Evolutionary conservation across 2,329 filamentous ascomycete genomes (phyloP), one percentile per base, ranked within the genome.

Genomic region (Conoideocrella luteorostrata): DNA sequence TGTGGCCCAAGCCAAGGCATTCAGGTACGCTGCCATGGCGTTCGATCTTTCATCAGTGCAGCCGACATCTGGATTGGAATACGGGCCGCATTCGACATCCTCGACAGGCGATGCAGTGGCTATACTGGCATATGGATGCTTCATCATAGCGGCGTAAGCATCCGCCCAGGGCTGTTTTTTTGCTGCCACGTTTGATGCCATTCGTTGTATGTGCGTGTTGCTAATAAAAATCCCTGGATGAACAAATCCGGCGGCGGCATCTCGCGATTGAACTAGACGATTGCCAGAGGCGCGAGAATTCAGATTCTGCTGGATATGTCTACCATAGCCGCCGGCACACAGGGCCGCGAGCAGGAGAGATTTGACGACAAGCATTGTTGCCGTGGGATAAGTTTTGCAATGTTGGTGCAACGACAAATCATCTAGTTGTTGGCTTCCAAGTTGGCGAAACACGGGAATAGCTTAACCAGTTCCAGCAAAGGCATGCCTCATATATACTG

Each of bases 1-100:
- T 13, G 54, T 44, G n/a, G 36, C 45, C 54, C 54, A 59, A 4
- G 54, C 53, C 12, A 59, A 44, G 3, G 55, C 46, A 22, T 52
- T 59, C 12, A 46, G 41, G 41, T 59, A 59, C 32, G 56, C 50
- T 9, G 54, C 48, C 24, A 58, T 47, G 3, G 56, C 50, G 42
- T 59, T 56, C 13, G 51, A 38, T 26, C 53, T 47, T 43, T 58
- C 56, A 2, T 43, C 49, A 12, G 34, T 24, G 37, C 56, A 58
- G 21, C 56, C 56, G 9, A 54, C 46, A 34, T 55, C 45, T 6
- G 38, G 38, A 7, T 37, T 18, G n/a, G 34, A 37, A 18, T 37
- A 37, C 7, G n/a, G 15, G 7, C 34, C 34, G 34, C 34, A 37
- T 7, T 37, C 34, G 15, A 37, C 34, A 3, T 7, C n/a, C 15